Conservation (phyloP, 768 basidiomycete genomes). For the Boletus tomentosulus region DNA sequence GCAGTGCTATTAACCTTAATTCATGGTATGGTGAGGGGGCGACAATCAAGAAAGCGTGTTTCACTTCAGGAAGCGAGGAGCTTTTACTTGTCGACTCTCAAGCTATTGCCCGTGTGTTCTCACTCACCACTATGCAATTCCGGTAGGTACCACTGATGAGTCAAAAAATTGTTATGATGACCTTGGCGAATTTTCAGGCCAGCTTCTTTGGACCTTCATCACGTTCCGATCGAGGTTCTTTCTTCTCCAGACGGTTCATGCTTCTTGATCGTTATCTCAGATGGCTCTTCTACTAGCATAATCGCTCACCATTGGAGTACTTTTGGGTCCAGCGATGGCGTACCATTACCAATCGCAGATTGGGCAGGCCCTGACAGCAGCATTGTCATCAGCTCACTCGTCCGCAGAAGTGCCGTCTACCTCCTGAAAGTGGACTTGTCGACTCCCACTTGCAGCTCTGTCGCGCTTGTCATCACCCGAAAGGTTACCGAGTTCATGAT, state of each 20-base stretch:
- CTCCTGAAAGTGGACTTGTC: conserved; percentile 39
- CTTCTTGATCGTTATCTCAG: conserved; percentile 34
- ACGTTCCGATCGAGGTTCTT: conserved; percentile 31
- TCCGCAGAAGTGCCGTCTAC: conserved; percentile 38
- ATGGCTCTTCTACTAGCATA: conserved; percentile 19
- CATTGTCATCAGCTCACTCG: conserved; percentile 43
- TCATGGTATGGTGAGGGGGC: conserved; percentile 42
- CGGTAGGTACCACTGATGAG: conserved; percentile 32
- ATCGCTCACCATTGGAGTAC: conserved; percentile 53
- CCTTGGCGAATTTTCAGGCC: conserved; percentile 32
- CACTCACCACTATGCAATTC: conserved; percentile 50
- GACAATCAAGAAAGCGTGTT: conserved; percentile 37
- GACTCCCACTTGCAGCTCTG: conserved; percentile 36
- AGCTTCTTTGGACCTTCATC: conserved; percentile 39
- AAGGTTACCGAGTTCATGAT: conserved; percentile 58
- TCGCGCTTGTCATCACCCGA: conserved; percentile 50
- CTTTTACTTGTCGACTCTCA: conserved; percentile 46
- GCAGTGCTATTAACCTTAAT: conserved; percentile 39
- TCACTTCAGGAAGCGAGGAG: conserved; percentile 51
- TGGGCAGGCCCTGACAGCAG: conserved; percentile 20
- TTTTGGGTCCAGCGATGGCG: conserved; percentile 50
- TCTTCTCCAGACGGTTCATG: conserved; percentile 57
- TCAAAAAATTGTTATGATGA: background rate
- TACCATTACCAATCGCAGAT: conserved; percentile 32
- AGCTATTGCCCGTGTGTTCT: conserved; percentile 46